These are phyloP conservation scores for Globisporangium viniferum DNA, from an alignment of 352 stramenopile species.

Conservation along the genomic window DNA sequence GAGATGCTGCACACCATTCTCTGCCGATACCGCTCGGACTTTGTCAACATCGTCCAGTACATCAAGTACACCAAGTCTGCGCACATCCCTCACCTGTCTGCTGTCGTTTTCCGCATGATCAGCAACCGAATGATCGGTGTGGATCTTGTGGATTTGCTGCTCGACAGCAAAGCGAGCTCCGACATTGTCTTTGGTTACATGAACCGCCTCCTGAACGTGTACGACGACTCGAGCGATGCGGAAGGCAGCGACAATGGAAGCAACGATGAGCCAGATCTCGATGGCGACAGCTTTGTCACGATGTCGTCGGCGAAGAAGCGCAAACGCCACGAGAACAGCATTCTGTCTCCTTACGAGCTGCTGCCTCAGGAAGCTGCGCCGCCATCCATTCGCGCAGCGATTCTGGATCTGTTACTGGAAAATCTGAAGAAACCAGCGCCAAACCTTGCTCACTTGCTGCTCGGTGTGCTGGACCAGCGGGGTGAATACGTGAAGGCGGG, in stretches of 20 bases:
- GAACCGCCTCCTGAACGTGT: constrained; percentile 71
- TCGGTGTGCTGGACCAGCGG: constrained; percentile 50
- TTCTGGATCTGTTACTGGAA: constrained; percentile 74
- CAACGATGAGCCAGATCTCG: constrained; percentile 15
- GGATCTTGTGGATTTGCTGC: constrained; percentile 61
- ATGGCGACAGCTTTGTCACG: constrained; percentile 28
- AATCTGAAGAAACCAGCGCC: constrained; percentile 74
- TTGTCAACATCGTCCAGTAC: constrained; percentile 82
- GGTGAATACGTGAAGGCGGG: constrained; percentile 46
- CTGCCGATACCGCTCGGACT: constrained; percentile 61
- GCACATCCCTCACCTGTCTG: constrained; percentile 69
- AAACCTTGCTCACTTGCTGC: constrained; percentile 71
- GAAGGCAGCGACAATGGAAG: constrained; percentile 20
- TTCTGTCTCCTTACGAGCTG: constrained; percentile 47
- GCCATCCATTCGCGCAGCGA: constrained; percentile 57
- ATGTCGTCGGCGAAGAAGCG: constrained; percentile 40
- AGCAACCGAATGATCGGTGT: constrained; percentile 60
- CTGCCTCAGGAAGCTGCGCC: constrained; percentile 36
- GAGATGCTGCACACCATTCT: constrained; percentile 79
- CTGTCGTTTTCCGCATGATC: constrained; percentile 62
- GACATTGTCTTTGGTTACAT: constrained; percentile 79
- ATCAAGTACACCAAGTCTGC: constrained; percentile 79
- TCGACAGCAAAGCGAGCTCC: constrained; percentile 60
- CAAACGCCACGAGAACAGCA: constrained; percentile 37
- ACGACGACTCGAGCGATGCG: constrained; percentile 36